Evolutionary conservation across 2,329 filamentous ascomycete species (phyloP), one percentile per base, ranked within the genome.

Genomic region (Apiospora hydei): DNA sequence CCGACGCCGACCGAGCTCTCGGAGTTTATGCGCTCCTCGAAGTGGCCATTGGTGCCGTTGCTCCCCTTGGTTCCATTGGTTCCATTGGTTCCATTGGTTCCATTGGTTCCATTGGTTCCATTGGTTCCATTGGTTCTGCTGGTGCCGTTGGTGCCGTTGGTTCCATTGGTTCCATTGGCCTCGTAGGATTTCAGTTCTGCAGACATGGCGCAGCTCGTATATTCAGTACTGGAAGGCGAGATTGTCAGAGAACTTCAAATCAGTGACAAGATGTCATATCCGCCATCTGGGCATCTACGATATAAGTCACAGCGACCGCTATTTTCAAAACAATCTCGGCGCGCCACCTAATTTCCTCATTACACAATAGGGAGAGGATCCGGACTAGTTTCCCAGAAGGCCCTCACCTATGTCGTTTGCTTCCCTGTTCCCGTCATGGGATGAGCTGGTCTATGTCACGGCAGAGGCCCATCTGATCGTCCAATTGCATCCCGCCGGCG

Each of bases 1-100:
- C 67, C 47, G 67, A 49, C 74, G 0, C 73, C 71, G 46, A 73
- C 74, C 14, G 73, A 73, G 66, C 73, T 75, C 53, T 73, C 72
- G 1, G 74, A 76, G 26, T 75, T 70, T 53, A 61, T 46, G 26
- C 64, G 72, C 49, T 69, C 66, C 13, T 70, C 64, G 26, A 30
- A 21, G 18, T 67, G 73, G 13, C 73, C 26, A 21, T 67, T 67
- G 41, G 41, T 46, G 11, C 41, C 66, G 46, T 67, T 67, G 14
- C 21, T 67, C 16, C 4, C 73, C 76, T 26, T 76, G 69, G 53
- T 53, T 21, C 64, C 73, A 49, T 69, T 67, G 21, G 71, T 61
- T 2, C 72, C 75, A 34, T 73, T 73, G n/a, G 73, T 57, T 26
- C 43, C 67, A 46, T 76, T 75, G 51, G 51, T 57, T 0, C 73